These are phyloP conservation scores for Kazachstania kunashirensis DNA, from an alignment of 805 yeast species.

Conservation along the genomic window DNA sequence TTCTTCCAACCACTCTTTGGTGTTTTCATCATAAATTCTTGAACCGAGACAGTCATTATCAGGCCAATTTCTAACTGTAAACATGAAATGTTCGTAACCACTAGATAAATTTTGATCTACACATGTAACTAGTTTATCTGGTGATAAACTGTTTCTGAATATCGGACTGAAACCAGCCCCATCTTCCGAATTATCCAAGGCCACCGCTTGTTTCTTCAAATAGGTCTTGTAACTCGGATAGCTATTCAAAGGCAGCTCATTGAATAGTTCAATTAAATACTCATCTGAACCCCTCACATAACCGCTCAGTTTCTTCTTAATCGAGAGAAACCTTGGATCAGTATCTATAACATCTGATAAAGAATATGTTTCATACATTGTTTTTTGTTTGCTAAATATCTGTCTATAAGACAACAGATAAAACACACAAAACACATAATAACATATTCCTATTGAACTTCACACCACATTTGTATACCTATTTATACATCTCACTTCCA, in stretches of 20 bases:
- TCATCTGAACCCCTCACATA: conserved; percentile 21
- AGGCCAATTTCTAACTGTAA: conserved; percentile 32
- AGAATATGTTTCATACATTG: conserved; percentile 9
- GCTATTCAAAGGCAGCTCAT: conserved; percentile 19
- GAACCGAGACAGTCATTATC: conserved; percentile 38
- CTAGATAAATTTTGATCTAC: conserved; percentile 40
- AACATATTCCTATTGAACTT: too few relatives aligned
- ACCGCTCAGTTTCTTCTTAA: conserved; percentile 14
- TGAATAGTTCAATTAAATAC: conserved; percentile 16
- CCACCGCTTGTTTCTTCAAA: conserved; percentile 28
- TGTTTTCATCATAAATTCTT: conserved; percentile 28
- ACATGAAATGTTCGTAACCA: conserved; percentile 36
- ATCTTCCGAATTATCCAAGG: conserved; percentile 31
- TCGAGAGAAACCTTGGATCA: conserved; percentile 12
- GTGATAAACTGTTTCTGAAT: conserved; percentile 37
- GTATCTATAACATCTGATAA: conserved; percentile 20
- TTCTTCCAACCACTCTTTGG: conserved; percentile 31
- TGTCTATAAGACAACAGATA: too few relatives aligned
- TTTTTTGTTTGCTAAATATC: too few relatives aligned
- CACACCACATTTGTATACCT: too few relatives aligned
- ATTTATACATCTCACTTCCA: too few relatives aligned
- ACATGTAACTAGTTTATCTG: conserved; percentile 29
- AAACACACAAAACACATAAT: too few relatives aligned
- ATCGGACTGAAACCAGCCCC: conserved; percentile 34
- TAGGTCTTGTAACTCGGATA: conserved; percentile 18